Percentiles rank a stretch among this genome's conserved stretches.
Evolutionary conservation across 768 basidiomycete species (phyloP).

Genomic region (Rhodotorula babjevae): DNA sequence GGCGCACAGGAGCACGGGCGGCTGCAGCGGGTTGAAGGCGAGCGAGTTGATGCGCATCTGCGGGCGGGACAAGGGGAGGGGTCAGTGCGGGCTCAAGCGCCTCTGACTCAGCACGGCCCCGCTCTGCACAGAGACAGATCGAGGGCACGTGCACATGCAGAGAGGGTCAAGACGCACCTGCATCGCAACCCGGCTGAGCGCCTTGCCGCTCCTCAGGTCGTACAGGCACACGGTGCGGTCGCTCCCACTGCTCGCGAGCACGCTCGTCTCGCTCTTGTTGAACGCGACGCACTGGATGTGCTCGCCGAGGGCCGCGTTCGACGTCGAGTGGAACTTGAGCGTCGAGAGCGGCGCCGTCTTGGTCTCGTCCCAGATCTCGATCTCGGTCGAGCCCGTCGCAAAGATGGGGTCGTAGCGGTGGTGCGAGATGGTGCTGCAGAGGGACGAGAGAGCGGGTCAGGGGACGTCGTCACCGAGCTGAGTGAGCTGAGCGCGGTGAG

Average conservation of each 20-base stretch:
- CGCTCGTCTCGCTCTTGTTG: slow-evolving; percentile 87
- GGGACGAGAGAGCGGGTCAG: not conserved
- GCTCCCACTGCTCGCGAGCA: slow-evolving; percentile 89
- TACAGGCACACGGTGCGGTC: slow-evolving; percentile 95
- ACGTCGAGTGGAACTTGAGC: slow-evolving; percentile 54
- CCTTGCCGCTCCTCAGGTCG: slow-evolving; percentile 93
- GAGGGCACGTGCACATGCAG: too few relatives aligned
- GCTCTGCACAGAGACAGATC: too few relatives aligned
- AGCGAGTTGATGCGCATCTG: slow-evolving; percentile 84
- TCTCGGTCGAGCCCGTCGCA: slow-evolving; percentile 84
- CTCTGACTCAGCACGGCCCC: too few relatives aligned
- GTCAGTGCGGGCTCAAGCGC: not conserved
- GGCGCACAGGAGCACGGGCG: slow-evolving; percentile 83
- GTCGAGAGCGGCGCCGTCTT: slow-evolving; percentile 52
- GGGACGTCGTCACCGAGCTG: too few relatives aligned
- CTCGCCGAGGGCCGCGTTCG: slow-evolving; percentile 78
- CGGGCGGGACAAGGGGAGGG: not conserved
- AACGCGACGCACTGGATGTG: slow-evolving; percentile 83
- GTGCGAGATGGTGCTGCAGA: slow-evolving; percentile 78
- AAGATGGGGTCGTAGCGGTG: slow-evolving; percentile 84
- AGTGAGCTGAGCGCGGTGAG: not conserved
- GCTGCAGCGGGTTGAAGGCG: slow-evolving; percentile 93
- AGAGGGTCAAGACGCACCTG: slow-evolving; percentile 53
- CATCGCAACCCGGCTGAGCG: slow-evolving; percentile 85
- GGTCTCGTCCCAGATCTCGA: slow-evolving; percentile 97